These are phyloP conservation scores for Vigna nakashimae DNA, from an alignment of 306 rosid genomes.

Conservation along the genomic window DNA sequence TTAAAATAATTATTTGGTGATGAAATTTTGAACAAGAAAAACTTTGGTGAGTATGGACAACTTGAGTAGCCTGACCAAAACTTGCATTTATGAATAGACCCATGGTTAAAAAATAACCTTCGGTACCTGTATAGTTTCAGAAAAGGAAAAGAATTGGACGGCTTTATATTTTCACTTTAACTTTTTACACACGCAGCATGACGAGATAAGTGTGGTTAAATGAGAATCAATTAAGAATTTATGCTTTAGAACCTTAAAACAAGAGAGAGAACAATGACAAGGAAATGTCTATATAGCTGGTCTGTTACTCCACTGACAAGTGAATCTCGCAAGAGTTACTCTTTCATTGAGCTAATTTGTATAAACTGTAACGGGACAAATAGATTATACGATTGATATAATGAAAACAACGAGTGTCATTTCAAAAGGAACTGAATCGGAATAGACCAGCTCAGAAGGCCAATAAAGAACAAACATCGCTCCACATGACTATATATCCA, in stretches of 20 bases:
- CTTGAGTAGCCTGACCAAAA: conserved; percentile 27
- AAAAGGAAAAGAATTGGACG: background rate
- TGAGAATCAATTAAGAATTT: conserved; percentile 23
- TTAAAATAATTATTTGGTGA: conserved; percentile 37
- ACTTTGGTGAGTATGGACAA: conserved; percentile 5
- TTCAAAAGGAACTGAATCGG: background rate
- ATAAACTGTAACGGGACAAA: background rate
- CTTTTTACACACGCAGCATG: background rate
- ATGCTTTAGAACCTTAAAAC: background rate
- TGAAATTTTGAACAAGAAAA: conserved; percentile 33
- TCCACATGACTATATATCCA: too few species aligned
- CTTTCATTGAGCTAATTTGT: background rate
- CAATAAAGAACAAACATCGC: background rate
- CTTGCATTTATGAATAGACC: conserved; percentile 18
- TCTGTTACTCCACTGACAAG: conserved; percentile 4
- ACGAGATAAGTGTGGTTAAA: background rate
- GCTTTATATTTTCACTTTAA: background rate
- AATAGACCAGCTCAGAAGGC: background rate
- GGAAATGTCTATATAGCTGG: background rate
- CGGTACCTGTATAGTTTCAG: background rate
- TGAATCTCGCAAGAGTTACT: background rate
- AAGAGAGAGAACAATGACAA: conserved; percentile 4
- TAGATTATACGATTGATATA: too few species aligned
- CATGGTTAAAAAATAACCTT: background rate
- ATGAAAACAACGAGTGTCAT: background rate